phyloP scores from a whole-genome alignment of 306 rosid genomes.

The Echinosophora koreensis region DNA sequence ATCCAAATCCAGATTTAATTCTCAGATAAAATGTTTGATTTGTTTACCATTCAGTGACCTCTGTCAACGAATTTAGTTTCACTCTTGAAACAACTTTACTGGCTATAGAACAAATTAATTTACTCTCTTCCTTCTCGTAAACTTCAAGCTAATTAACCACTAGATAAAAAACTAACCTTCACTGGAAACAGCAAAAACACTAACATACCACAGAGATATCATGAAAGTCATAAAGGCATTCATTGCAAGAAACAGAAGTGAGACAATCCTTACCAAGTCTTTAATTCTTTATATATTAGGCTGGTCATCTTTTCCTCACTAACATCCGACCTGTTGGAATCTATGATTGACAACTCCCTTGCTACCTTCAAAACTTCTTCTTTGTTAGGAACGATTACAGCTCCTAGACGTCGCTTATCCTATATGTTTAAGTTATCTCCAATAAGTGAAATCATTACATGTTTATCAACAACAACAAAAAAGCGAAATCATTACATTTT shows the following conservation, averaged over 20 bases:
- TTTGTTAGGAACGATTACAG: constrained; percentile 88
- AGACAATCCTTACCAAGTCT: constrained; percentile 62
- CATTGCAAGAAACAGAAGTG: constrained; percentile 27
- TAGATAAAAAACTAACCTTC: neutral
- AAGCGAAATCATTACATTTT: too few species aligned
- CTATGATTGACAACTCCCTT: constrained; percentile 55
- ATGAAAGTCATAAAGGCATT: constrained; percentile 1
- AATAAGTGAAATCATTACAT: constrained; percentile 12
- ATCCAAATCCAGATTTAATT: too few species aligned
- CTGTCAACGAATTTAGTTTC: too few species aligned
- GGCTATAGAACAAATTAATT: constrained; percentile 17
- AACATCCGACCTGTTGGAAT: constrained; percentile 64
- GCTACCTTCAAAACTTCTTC: constrained; percentile 75
- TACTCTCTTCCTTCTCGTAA: constrained; percentile 26
- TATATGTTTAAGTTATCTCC: constrained; percentile 43
- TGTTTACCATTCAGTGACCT: too few species aligned
- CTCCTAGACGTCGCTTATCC: constrained; percentile 96
- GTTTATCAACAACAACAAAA: too few species aligned
- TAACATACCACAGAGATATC: neutral
- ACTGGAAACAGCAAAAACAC: neutral
- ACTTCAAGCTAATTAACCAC: constrained; percentile 26
- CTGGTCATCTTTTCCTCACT: constrained; percentile 59
- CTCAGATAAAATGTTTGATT: too few species aligned
- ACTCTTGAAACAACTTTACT: too few species aligned
- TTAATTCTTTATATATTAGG: constrained; percentile 70